Percentiles rank a stretch among this genome's conserved stretches.
Conservation (phyloP, 2,329 filamentous ascomycete species). For the Westerdykella sp. region DNA sequence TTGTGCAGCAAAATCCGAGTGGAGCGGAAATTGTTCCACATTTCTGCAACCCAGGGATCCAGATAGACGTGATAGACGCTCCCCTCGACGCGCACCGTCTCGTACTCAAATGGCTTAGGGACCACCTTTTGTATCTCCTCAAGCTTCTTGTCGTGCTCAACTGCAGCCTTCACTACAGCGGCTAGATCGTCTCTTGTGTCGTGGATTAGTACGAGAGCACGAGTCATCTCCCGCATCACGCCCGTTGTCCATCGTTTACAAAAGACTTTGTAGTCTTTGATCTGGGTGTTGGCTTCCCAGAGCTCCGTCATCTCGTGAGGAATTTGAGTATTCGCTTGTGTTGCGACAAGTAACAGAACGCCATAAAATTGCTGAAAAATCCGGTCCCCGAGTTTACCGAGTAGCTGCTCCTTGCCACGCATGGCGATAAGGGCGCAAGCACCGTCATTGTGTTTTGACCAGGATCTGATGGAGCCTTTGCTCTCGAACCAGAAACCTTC, state of each 20-base stretch:
- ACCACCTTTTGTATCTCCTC: conserved; percentile 16
- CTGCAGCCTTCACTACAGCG: conserved; percentile 9
- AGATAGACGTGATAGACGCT: conserved; percentile 25
- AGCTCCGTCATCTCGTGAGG: conserved; percentile 17
- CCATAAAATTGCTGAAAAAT: conserved; percentile 30
- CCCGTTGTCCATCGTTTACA: conserved; percentile 17
- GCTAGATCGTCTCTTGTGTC: conserved; percentile 13
- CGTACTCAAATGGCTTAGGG: conserved; percentile 21
- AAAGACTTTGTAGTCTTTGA: conserved; percentile 15
- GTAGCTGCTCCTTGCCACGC: conserved; percentile 24
- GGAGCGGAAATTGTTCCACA: conserved; percentile 27
- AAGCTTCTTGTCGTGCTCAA: conserved; percentile 17
- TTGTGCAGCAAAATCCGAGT: conserved; percentile 20
- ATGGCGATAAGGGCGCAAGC: conserved; percentile 27
- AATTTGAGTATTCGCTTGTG: conserved; percentile 14
- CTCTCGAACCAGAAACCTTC: conserved; percentile 26
- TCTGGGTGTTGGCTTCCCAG: conserved; percentile 12
- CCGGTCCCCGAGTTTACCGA: conserved; percentile 13
- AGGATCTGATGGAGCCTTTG: conserved; percentile 23
- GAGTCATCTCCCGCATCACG: conserved; percentile 15
- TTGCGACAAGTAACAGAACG: conserved; percentile 15
- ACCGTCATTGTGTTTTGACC: conserved; percentile 30
- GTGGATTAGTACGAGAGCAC: conserved; percentile 17
- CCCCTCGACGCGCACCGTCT: conserved; percentile 12
- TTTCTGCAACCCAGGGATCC: conserved; percentile 25